These are phyloP conservation scores for Zygosaccharomyces gambellarensis DNA, from an alignment of 805 yeast species.

Conservation along the genomic window DNA sequence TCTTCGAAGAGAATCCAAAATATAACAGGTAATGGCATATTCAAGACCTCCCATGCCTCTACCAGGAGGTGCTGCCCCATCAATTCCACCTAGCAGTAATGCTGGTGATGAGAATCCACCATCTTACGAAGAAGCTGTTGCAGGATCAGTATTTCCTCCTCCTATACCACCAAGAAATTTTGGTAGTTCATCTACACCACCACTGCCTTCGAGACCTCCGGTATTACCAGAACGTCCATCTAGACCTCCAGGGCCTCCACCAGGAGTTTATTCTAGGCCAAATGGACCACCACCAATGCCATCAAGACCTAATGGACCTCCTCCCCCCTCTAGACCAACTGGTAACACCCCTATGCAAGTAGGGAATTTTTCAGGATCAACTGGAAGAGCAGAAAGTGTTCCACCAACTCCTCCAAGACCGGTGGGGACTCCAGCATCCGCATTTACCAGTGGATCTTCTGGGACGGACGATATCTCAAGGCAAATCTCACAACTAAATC, in stretches of 20 bases:
- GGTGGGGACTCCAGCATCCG: not conserved
- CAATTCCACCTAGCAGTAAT: slow-evolving; percentile 25
- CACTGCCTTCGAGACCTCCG: slow-evolving; percentile 4
- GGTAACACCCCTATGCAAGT: not conserved
- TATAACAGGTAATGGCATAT: slow-evolving; percentile 6
- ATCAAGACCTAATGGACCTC: not conserved
- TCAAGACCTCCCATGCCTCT: slow-evolving; percentile 31
- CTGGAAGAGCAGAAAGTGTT: not conserved
- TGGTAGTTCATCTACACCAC: slow-evolving; percentile 1
- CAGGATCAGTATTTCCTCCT: slow-evolving; percentile 7
- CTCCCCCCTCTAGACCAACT: not conserved
- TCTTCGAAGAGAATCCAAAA: not conserved
- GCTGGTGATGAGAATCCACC: slow-evolving; percentile 11
- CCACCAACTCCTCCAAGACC: not conserved
- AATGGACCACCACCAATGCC: slow-evolving; percentile 14
- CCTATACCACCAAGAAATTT: slow-evolving; percentile 13
- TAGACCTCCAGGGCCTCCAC: slow-evolving; percentile 2
- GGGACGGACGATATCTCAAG: not conserved
- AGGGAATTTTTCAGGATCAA: not conserved
- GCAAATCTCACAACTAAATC: not conserved
- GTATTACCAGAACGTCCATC: not conserved
- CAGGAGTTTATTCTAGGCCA: not conserved
- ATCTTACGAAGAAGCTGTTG: slow-evolving; percentile 13
- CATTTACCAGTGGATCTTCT: not conserved
- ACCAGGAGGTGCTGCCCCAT: slow-evolving; percentile 25